Conservation (phyloP, 2,329 filamentous ascomycete species). For the Fusarium miscanthi region DNA sequence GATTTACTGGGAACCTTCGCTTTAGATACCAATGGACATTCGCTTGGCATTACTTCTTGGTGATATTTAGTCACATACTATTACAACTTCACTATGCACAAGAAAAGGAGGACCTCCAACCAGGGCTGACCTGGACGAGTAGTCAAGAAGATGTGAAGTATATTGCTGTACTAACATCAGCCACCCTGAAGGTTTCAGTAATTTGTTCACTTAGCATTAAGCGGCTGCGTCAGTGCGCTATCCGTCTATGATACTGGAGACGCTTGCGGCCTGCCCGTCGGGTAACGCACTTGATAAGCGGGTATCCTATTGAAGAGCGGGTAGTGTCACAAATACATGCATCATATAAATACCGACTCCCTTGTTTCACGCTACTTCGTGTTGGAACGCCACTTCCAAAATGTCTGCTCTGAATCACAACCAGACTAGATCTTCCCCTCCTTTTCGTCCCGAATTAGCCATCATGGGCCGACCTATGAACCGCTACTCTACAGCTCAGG, state of each 20-base stretch:
- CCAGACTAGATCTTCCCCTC: background rate
- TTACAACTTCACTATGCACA: too few relatives aligned
- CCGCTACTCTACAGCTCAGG: background rate
- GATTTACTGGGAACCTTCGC: background rate
- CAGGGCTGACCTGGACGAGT: too few relatives aligned
- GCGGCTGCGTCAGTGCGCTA: background rate
- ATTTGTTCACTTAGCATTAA: too few relatives aligned
- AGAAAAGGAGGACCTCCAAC: too few relatives aligned
- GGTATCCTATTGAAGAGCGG: background rate
- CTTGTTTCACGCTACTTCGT: background rate
- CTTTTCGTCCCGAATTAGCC: background rate
- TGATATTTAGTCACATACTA: background rate
- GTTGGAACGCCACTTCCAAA: background rate
- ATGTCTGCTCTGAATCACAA: background rate
- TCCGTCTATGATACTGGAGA: background rate
- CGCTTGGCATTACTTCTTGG: background rate
- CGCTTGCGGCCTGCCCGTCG: background rate
- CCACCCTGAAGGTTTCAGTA: too few relatives aligned
- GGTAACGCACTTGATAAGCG: background rate
- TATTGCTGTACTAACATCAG: too few relatives aligned
- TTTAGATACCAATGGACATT: background rate
- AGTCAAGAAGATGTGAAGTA: too few relatives aligned
- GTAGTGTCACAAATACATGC: background rate
- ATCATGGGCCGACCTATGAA: fast-evolving
- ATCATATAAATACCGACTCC: background rate